Base-by-base conservation (phyloP, 2,329 filamentous ascomycete species). In the Chaetothyriales sp. region DNA sequence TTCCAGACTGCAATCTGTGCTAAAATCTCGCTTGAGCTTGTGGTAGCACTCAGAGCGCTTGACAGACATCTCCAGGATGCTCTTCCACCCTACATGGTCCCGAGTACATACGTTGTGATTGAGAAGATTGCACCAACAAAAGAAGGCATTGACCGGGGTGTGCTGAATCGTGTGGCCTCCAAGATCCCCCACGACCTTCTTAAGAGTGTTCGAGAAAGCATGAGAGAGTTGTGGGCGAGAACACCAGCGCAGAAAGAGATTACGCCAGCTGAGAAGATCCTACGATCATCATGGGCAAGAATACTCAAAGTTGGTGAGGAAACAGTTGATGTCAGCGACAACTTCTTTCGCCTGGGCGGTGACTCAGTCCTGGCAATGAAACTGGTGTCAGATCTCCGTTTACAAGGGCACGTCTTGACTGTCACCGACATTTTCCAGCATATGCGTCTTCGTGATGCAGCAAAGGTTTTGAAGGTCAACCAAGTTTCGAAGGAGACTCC, bases 391-490 rank as follows among this genome's bases (percentile, higher is more conserved):
- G 50, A 51, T 39, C 51, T 52, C 15, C 52, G 56, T 10, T 32
- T 46, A 15, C 47, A 57, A 15, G 60, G 55, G 7, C 48, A 60
- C 43, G 44, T 22, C 8, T 36, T 63, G 22, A 61, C 59, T 8
- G 60, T 63, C 18, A 54, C 59, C n/a, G 55, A 62, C 12, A 54
- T 63, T n/a, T 62, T 63, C 51, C 48, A 53, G 46, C 53, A 67
- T 54, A 66, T 66, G 63, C 63, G 68, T 18, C 61, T 75, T 5
- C 55, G 65, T 49, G 76, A 80, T 50, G 75, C 80, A 61, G 77
- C 79, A 1, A 70, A 68, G 46, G 65, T 68, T 0, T 58, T 79
- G 22, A 61, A 69, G 66, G 51, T 72, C 71, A 36, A 25, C 39
- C 20, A 47, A 9, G 25, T 46, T 22, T 42, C 47, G 44, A 28